These are phyloP conservation scores for Boletus patriciae DNA, from an alignment of 768 basidiomycete species.

Conservation along the genomic window DNA sequence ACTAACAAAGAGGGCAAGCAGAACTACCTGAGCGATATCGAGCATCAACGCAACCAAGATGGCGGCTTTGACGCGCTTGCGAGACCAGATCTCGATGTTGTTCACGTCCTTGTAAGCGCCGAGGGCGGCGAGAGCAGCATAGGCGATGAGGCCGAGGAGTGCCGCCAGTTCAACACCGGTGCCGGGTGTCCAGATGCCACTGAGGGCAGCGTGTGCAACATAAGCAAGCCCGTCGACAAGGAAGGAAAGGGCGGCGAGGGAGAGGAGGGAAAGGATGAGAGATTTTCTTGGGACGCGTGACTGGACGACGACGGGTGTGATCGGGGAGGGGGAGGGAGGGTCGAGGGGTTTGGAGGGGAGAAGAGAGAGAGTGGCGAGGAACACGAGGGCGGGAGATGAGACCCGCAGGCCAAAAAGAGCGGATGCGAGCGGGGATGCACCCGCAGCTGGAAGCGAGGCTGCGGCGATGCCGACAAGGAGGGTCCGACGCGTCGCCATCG, in stretches of 20 bases:
- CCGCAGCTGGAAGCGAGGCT: slow-evolving; percentile 25
- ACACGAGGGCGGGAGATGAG: slow-evolving; percentile 65
- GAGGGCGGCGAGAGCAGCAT: slow-evolving; percentile 68
- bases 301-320: slow-evolving; percentile 76
- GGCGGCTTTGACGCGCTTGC: slow-evolving; percentile 55
- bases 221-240: slow-evolving; percentile 77
- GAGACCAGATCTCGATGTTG: slow-evolving; percentile 66
- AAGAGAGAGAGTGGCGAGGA: slow-evolving; percentile 62
- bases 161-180: slow-evolving; percentile 70
- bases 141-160: slow-evolving; percentile 66
- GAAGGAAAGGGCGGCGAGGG: slow-evolving; percentile 69
- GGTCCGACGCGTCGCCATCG: slow-evolving; percentile 29
- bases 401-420: slow-evolving; percentile 60
- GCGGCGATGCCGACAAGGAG: slow-evolving; percentile 22
- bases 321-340: slow-evolving; percentile 53
- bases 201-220: slow-evolving; percentile 61
- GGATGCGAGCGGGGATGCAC: slow-evolving; percentile 23
- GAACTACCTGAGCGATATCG: slow-evolving; percentile 59
- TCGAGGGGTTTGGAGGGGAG: slow-evolving; percentile 47
- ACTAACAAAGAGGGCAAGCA: slow-evolving; percentile 47
- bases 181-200: slow-evolving; percentile 60
- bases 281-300: slow-evolving; percentile 71
- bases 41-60: slow-evolving; percentile 53
- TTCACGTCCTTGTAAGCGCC: slow-evolving; percentile 80
- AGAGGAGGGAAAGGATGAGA: slow-evolving; percentile 69